Conservation (phyloP, 345 rosid genomes). For the Salix viminalis region DNA sequence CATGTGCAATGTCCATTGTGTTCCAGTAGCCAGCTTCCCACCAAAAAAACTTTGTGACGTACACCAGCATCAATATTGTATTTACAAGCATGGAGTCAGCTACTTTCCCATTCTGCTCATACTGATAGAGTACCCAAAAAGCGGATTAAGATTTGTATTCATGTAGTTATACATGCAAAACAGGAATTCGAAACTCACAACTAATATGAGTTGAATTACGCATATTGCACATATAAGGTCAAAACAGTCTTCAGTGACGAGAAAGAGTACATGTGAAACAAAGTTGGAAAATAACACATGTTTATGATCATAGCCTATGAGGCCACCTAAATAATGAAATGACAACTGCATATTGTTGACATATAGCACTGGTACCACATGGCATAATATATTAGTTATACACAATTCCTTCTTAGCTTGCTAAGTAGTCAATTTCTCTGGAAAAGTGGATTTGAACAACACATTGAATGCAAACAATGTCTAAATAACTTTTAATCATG, state of each 20-base stretch:
- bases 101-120: conserved; percentile 71
- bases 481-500: not conserved
- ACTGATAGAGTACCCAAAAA: conserved; percentile 44
- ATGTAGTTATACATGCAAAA: not conserved
- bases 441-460: not conserved
- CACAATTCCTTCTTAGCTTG: not conserved
- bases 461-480: not conserved
- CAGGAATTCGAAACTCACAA: not conserved
- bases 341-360: not conserved
- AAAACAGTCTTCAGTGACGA: not conserved
- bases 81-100: conserved; percentile 93
- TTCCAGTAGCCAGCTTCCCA: conserved; percentile 99
- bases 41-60: conserved; percentile 93
- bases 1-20: conserved; percentile 99
- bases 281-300: not conserved
- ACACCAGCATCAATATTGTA: conserved; percentile 80
- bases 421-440: not conserved
- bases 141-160: conserved; percentile 1
- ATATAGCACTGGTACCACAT: not conserved
- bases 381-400: not conserved
- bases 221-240: not conserved
- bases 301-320: not conserved
- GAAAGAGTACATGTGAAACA: not conserved
- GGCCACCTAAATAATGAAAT: not conserved
- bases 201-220: not conserved